Percentiles rank a stretch among this genome's conserved stretches.
Evolutionary conservation across 2,329 filamentous ascomycete genomes (phyloP).

Genomic region (Colletotrichum truncatum): DNA sequence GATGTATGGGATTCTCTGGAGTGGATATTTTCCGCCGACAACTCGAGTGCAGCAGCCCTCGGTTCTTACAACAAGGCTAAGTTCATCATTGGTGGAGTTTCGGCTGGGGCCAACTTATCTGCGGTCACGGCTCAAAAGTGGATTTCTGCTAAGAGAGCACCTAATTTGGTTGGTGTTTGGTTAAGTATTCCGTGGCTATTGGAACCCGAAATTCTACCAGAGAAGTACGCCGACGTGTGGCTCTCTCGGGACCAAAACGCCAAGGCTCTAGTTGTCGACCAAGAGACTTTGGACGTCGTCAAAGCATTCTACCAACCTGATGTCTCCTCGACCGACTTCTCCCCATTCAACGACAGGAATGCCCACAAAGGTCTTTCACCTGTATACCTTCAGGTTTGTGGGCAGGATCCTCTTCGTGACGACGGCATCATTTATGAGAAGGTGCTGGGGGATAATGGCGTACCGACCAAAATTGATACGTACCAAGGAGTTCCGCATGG

Average conservation of each 20-base stretch:
- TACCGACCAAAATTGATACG: slow-evolving; percentile 12
- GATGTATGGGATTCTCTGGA: slow-evolving; percentile 49
- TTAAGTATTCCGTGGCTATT: slow-evolving; percentile 13
- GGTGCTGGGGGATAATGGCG: neutral
- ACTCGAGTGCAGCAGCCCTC: neutral
- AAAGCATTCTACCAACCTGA: slow-evolving; percentile 40
- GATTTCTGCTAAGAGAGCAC: neutral
- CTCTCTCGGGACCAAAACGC: slow-evolving; percentile 52
- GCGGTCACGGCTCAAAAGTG: slow-evolving; percentile 27
- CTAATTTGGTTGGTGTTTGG: slow-evolving; percentile 15
- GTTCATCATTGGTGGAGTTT: slow-evolving; percentile 32
- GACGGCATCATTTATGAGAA: slow-evolving; percentile 57
- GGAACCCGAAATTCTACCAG: slow-evolving; percentile 29
- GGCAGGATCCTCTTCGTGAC: slow-evolving; percentile 57
- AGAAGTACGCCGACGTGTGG: slow-evolving; percentile 47
- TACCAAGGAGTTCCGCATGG: slow-evolving; percentile 23
- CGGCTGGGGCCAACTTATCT: slow-evolving; percentile 31
- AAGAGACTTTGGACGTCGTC: slow-evolving; percentile 36
- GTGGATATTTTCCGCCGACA: slow-evolving; percentile 22
- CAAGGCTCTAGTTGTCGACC: slow-evolving; percentile 43
- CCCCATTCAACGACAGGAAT: slow-evolving; percentile 42
- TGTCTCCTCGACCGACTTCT: slow-evolving; percentile 37
- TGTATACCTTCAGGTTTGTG: slow-evolving; percentile 57
- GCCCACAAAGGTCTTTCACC: slow-evolving; percentile 48
- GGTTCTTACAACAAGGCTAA: neutral